These are phyloP conservation scores for Xylaria sp. DNA, from an alignment of 2,329 filamentous ascomycete genomes.

Conservation along the genomic window DNA sequence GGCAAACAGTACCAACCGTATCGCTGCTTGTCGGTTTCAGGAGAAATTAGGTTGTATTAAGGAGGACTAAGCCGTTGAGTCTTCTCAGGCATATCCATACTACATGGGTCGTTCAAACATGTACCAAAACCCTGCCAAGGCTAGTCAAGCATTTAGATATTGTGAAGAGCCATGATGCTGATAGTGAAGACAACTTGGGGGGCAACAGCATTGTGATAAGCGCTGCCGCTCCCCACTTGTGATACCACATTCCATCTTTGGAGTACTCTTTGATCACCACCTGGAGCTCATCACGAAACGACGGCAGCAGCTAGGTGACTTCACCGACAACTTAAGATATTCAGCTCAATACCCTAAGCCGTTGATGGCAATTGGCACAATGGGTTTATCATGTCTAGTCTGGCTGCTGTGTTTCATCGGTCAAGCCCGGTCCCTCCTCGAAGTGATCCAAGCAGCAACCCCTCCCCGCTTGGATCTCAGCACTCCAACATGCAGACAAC, in stretches of 20 bases:
- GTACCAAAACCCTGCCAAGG: neutral
- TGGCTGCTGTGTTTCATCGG: slow-evolving; percentile 1
- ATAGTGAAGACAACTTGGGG: neutral
- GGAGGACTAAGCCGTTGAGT: no score
- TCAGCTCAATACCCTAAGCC: neutral
- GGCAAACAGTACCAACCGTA: no score
- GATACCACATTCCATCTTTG: slow-evolving; percentile 24
- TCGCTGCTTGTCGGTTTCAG: no score
- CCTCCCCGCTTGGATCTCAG: slow-evolving; percentile 33
- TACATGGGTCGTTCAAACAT: no score
- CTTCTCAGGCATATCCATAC: no score
- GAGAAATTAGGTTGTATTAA: no score
- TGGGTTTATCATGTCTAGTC: slow-evolving; percentile 1
- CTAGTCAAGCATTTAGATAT: neutral
- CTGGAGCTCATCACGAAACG: neutral
- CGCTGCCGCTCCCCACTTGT: slow-evolving; percentile 9
- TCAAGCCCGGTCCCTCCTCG: slow-evolving; percentile 15
- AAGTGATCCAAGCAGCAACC: slow-evolving; percentile 38
- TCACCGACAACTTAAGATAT: no score
- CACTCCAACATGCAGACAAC: slow-evolving; percentile 31
- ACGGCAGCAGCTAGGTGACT: neutral
- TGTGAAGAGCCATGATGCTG: neutral
- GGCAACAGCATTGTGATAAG: slow-evolving; percentile 6
- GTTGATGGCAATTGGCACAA: neutral
- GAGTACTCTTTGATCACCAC: neutral